Evolutionary conservation across 169 alveolate species (phyloP).

Genomic region (Cyclospora cayetanensis): DNA sequence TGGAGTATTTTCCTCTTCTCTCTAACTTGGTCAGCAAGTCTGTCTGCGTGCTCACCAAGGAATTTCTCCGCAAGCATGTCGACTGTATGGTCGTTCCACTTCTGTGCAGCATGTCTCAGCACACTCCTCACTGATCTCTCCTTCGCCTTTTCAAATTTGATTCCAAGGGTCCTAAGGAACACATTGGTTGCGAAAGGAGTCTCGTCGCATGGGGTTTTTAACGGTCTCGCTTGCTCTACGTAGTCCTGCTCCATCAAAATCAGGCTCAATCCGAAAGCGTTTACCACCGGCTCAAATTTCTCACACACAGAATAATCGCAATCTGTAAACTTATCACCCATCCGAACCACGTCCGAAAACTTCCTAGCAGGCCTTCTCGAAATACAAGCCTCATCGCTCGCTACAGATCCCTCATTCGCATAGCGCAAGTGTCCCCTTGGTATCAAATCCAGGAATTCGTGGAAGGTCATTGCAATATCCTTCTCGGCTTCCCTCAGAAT

Average conservation of each 20-base stretch:
- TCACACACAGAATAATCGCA: background rate
- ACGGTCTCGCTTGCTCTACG: background rate
- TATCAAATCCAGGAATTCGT: background rate
- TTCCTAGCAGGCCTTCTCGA: background rate
- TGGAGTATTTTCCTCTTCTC: background rate
- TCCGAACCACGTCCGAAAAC: background rate
- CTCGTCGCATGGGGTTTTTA: background rate
- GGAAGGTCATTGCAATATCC: background rate
- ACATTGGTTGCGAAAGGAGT: background rate
- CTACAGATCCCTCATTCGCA: background rate
- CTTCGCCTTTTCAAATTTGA: background rate
- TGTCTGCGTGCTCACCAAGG: background rate
- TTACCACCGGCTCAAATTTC: background rate
- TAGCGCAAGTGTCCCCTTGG: background rate
- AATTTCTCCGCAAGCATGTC: background rate
- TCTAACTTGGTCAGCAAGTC: background rate
- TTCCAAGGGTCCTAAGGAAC: background rate
- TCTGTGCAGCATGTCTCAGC: background rate
- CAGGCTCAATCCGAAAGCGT: background rate
- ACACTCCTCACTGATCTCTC: background rate
- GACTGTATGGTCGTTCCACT: background rate
- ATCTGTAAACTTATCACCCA: background rate
- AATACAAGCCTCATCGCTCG: background rate
- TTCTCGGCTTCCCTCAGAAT: no score
- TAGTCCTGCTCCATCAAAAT: background rate